Percentiles rank a stretch among this genome's conserved stretches.
Conservation (phyloP, 352 stramenopile species). For the Peronosclerospora sorghi region DNA sequence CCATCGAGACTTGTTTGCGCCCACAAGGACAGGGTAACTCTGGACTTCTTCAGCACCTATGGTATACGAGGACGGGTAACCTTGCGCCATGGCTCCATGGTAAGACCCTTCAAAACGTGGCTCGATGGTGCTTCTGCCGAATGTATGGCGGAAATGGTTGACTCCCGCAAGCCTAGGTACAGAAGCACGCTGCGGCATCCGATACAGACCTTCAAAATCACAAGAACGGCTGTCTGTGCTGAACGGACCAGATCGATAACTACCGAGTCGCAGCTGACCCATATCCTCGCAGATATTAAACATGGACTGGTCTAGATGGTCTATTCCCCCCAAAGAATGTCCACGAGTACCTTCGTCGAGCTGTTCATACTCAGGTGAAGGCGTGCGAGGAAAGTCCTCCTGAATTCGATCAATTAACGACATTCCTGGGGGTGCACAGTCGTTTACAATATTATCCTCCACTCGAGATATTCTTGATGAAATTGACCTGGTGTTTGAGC, state of each 20-base stretch:
- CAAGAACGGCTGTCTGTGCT: constrained; percentile 3
- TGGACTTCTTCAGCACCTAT: constrained; percentile 11
- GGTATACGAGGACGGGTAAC: constrained; percentile 15
- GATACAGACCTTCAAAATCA: constrained; percentile 9
- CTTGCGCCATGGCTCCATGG: constrained; percentile 15
- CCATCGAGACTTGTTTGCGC: constrained; percentile 14
- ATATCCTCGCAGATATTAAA: constrained; percentile 22
- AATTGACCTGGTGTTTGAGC: constrained; percentile 7
- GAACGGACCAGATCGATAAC: constrained; percentile 16
- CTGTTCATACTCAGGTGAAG: constrained; percentile 46
- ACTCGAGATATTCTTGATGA: constrained; percentile 3
- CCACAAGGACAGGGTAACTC: constrained; percentile 15
- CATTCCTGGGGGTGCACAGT: constrained; percentile 26
- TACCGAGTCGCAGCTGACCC: constrained; percentile 18
- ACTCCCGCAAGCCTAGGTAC: constrained; percentile 6
- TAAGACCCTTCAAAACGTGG: constrained; percentile 17
- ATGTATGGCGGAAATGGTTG: constrained; percentile 8
- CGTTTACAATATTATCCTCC: constrained; percentile 12
- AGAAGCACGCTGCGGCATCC: constrained; percentile 5
- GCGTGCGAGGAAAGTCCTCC: constrained; percentile 67
- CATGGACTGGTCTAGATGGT: constrained; percentile 7
- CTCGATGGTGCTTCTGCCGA: constrained; percentile 22
- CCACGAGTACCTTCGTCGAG: constrained; percentile 12
- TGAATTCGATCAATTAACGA: constrained; percentile 68
- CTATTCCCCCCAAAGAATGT: constrained; percentile 11